These are phyloP conservation scores for Agarophyton chilense DNA, from an alignment of 23 red algal species.

Conservation along the genomic window DNA sequence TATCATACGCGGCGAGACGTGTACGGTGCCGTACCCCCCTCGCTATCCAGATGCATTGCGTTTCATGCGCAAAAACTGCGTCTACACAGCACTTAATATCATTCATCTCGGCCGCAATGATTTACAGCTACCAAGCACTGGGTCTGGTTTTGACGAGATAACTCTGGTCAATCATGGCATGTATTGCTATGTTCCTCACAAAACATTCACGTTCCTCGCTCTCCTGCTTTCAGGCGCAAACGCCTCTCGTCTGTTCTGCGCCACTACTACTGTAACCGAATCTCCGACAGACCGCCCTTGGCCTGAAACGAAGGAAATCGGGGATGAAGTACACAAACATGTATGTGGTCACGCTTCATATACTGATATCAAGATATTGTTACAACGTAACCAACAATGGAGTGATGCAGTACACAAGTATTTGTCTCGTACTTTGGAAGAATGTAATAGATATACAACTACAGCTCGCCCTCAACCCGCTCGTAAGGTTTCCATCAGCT, in stretches of 20 bases:
- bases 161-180: not conserved
- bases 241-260: not conserved
- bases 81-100: too few species aligned
- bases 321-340: constrained; percentile 26
- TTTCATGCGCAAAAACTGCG: too few species aligned
- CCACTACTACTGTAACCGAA: not conserved
- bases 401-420: constrained; percentile 7
- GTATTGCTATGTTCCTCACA: not conserved
- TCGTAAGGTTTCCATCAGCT: constrained; percentile 24
- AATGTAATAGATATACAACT: constrained; percentile 10
- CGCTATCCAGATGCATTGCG: too few species aligned
- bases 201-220: not conserved
- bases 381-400: constrained; percentile 27
- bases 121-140: not conserved
- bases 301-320: constrained; percentile 13
- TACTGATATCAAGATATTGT: constrained; percentile 11
- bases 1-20: too few species aligned
- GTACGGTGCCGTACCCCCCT: too few species aligned
- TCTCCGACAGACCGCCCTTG: not conserved
- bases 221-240: not conserved
- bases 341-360: constrained; percentile 24
- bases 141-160: not conserved
- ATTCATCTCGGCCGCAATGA: not conserved
- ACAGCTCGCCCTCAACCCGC: not conserved
- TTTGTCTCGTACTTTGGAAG: not conserved